phyloP scores from a whole-genome alignment of 768 basidiomycete genomes.

The Macrolepiota albuminosa region DNA sequence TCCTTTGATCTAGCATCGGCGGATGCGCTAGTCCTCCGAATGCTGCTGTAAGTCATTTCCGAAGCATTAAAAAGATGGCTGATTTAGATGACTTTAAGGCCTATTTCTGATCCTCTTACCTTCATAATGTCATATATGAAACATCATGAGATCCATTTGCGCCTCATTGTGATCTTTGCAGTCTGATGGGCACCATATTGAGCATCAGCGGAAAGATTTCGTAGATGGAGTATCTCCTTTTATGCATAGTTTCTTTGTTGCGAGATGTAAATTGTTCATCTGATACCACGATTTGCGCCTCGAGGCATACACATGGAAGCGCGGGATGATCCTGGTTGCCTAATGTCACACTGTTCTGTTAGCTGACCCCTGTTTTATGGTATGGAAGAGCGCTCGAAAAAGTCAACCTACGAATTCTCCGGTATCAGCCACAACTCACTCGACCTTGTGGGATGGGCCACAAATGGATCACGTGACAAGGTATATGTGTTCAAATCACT shows the following conservation, averaged over 20 bases:
- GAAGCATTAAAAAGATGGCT: background rate
- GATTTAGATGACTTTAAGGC: slow-evolving; percentile 16
- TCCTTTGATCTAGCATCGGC: slow-evolving; percentile 40
- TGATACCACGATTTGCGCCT: slow-evolving; percentile 9
- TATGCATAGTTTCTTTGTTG: background rate
- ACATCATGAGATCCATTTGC: background rate
- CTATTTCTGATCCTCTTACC: slow-evolving; percentile 20
- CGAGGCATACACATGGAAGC: slow-evolving; percentile 4
- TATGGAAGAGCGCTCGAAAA: slow-evolving; percentile 2
- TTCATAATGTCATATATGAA: background rate
- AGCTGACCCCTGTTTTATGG: slow-evolving; percentile 2
- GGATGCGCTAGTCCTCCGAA: slow-evolving; percentile 70
- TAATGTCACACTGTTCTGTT: slow-evolving; percentile 3
- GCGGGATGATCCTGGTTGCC: slow-evolving; percentile 7
- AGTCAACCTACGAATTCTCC: slow-evolving; percentile 2
- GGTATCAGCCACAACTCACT: slow-evolving; percentile 1
- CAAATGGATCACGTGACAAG: slow-evolving; percentile 20
- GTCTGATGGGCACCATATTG: background rate
- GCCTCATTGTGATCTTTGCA: background rate
- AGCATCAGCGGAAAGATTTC: background rate
- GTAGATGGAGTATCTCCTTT: background rate
- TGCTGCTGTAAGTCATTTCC: slow-evolving; percentile 48
- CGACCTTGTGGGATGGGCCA: slow-evolving; percentile 5
- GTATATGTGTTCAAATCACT: slow-evolving; percentile 10
- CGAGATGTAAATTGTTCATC: slow-evolving; percentile 3